Evolutionary conservation across 495 filamentous ascomycete genomes (phyloP).

Genomic region (Aspergillus bridgeri): DNA sequence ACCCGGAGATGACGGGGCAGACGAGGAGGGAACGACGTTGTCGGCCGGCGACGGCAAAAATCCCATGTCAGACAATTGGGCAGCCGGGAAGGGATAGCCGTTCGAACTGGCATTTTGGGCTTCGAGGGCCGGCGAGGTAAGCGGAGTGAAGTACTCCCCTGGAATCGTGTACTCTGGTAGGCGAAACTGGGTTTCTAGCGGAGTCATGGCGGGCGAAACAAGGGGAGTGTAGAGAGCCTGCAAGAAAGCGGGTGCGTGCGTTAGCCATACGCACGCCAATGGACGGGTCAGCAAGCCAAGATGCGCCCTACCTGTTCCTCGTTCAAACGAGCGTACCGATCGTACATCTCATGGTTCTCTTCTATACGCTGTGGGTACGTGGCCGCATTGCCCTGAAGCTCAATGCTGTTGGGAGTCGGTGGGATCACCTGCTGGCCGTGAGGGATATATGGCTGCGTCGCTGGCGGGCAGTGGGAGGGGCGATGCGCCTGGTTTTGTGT

Average conservation of each 20-base stretch:
- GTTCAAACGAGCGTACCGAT: constrained; percentile 69
- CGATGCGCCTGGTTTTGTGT: constrained; percentile 50
- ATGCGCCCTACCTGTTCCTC: constrained; percentile 68
- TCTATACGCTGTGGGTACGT: constrained; percentile 61
- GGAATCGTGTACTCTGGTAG: constrained; percentile 78
- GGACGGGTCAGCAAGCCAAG: neutral
- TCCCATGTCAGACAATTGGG: constrained; percentile 38
- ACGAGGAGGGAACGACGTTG: constrained; percentile 37
- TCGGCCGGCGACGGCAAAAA: constrained; percentile 49
- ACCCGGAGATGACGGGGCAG: constrained; percentile 20
- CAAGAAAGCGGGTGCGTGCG: constrained; percentile 14
- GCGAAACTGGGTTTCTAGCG: constrained; percentile 78
- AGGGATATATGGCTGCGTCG: constrained; percentile 44
- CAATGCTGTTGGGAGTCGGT: constrained; percentile 89
- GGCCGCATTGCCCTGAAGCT: constrained; percentile 68
- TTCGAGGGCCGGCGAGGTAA: constrained; percentile 87
- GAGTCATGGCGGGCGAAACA: constrained; percentile 91
- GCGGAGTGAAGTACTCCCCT: constrained; percentile 88
- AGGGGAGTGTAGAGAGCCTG: constrained; percentile 89
- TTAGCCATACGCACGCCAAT: constrained; percentile 21
- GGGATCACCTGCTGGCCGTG: constrained; percentile 69
- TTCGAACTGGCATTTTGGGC: constrained; percentile 61
- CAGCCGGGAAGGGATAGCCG: constrained; percentile 32
- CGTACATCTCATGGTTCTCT: constrained; percentile 62
- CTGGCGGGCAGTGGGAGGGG: constrained; percentile 28